phyloP scores from a whole-genome alignment of 2,329 filamentous ascomycete species.

The Curvularia eragrostidis region DNA sequence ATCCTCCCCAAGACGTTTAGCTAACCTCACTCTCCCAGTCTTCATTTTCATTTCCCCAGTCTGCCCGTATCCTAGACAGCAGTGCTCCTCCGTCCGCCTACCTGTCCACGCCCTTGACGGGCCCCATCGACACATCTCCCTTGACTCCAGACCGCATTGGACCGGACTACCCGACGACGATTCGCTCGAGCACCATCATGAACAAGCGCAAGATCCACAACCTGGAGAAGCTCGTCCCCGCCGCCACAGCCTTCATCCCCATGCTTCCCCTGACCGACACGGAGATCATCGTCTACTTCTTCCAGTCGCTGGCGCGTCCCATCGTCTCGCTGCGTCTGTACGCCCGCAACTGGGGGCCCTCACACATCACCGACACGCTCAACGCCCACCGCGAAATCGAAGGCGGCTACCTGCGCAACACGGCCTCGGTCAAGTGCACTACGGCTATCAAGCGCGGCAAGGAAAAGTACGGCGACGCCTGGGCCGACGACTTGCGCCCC shows the following conservation, averaged over 20 bases:
- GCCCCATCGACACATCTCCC: not conserved
- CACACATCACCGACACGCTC: conserved; percentile 26
- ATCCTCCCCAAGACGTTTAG: too few relatives aligned
- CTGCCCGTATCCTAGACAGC: not conserved
- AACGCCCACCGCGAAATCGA: conserved; percentile 35
- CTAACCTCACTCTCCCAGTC: too few relatives aligned
- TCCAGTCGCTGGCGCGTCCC: conserved; percentile 34
- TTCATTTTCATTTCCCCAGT: not conserved
- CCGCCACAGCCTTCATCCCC: conserved; percentile 24
- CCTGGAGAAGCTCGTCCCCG: conserved; percentile 24
- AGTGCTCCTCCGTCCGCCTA: not conserved
- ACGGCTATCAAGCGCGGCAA: conserved; percentile 31
- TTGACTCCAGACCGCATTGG: conserved; percentile 25
- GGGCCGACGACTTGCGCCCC: conserved; percentile 15
- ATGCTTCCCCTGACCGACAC: conserved; percentile 36
- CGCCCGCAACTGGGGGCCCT: conserved; percentile 33
- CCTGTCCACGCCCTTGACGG: not conserved
- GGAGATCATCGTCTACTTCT: conserved; percentile 44
- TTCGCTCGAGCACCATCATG: conserved; percentile 13
- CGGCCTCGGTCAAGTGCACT: conserved; percentile 39
- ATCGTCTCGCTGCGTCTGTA: conserved; percentile 37
- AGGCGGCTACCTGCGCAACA: conserved; percentile 40
- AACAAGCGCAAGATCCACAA: conserved; percentile 33
- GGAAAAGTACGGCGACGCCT: conserved; percentile 21
- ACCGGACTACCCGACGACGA: conserved; percentile 7